phyloP scores from a whole-genome alignment of 345 rosid species.

The Moricandia moricandioides region DNA sequence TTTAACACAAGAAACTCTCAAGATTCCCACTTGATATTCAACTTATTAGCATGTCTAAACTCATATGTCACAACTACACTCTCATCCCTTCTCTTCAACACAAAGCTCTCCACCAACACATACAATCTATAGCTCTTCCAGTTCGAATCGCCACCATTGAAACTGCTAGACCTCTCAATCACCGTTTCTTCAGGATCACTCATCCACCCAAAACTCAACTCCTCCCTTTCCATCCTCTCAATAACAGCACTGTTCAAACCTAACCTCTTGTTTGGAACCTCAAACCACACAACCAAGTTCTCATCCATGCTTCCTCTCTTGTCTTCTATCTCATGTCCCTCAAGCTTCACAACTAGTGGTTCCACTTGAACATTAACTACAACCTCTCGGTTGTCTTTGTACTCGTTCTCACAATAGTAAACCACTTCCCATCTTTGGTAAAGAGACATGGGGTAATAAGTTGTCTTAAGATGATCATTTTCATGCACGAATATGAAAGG shows the following conservation, averaged over 20 bases:
- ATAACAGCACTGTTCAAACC: slow-evolving; percentile 43
- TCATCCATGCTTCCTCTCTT: neutral
- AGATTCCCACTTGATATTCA: slow-evolving; percentile 44
- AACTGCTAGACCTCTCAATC: slow-evolving; percentile 37
- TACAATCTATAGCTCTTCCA: slow-evolving; percentile 58
- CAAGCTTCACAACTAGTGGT: slow-evolving; percentile 38
- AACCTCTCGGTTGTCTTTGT: slow-evolving; percentile 13
- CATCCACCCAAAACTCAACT: slow-evolving; percentile 54
- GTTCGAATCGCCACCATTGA: slow-evolving; percentile 22
- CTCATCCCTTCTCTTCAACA: slow-evolving; percentile 56
- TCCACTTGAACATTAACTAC: slow-evolving; percentile 36
- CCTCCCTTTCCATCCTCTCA: slow-evolving; percentile 57
- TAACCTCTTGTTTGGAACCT: slow-evolving; percentile 22
- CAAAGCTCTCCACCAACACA: slow-evolving; percentile 62
- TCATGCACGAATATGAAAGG: slow-evolving; percentile 62
- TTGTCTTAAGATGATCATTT: slow-evolving; percentile 46
- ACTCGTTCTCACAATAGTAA: slow-evolving; percentile 33
- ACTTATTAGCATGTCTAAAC: slow-evolving; percentile 46
- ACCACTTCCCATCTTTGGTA: slow-evolving; percentile 58
- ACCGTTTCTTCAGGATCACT: neutral
- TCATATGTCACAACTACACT: slow-evolving; percentile 44
- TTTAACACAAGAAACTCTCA: slow-evolving; percentile 4
- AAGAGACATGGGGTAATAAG: slow-evolving; percentile 52
- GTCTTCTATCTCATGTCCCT: slow-evolving; percentile 26
- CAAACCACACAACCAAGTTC: slow-evolving; percentile 47